Base-by-base conservation (phyloP, 257 asterid species). In the Mitragyna speciosa region DNA sequence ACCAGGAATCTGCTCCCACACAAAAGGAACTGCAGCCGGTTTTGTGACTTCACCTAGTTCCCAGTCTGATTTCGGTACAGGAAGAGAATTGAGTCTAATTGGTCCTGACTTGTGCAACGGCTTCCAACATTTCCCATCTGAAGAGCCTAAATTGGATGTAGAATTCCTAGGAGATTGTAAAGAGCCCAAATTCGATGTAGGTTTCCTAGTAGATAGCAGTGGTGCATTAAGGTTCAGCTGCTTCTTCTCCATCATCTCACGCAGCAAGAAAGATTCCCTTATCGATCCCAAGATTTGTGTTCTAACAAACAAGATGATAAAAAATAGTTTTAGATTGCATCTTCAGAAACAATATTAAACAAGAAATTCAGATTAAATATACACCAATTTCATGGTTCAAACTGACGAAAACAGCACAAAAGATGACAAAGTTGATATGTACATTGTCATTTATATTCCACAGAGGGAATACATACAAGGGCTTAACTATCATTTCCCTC, bases 1-100 rank as follows among this genome's bases (percentile, higher is more conserved):
- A 33, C 98, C 98, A 7, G 98, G 98, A 76, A 84, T 84, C 78
- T 89, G 85, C 83, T 95, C 98, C 98, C 98, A 95, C 70, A 86
- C 73, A 82, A 94, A 94, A 3, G 98, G 98, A 73, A 94, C 94
- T 30, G 98, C 82, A 61, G 84, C 96, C 47, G 98, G 96, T 77
- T 91, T 94, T 1, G 96, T 82, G 59, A 91, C 89, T 77, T 82
- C 94, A 63, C 83, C 88, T 41, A 61, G 79, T 71, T 89, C 94
- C 85, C 84, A 79, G 12, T 86, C 87, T 4, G 88, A 72, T 82
- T 67, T 88, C 22, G 70, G 66, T 48, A 82, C 41, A 6, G 89
- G 92, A 52, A 78, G 72, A 78, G 85, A 78, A 49, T 78, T 65
- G 45, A 65, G 96, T 26, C 93, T 74, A 83, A 65, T 70, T 43